Base-by-base conservation (phyloP, 208 protist species). In the Leishmania tarentolae region DNA sequence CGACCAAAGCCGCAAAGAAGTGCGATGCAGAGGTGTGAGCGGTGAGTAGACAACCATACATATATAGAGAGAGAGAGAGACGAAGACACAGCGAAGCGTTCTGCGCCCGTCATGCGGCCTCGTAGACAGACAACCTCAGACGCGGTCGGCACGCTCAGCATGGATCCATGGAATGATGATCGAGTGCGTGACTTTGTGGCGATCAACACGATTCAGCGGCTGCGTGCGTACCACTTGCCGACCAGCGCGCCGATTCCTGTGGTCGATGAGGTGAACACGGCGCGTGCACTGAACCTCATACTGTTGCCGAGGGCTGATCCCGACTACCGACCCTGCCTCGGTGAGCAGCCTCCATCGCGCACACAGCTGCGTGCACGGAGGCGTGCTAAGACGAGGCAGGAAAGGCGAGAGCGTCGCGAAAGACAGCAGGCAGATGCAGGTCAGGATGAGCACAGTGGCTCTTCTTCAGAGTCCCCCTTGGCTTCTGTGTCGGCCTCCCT, bases 111-210 rank as follows among this genome's bases (percentile, higher is more conserved):
- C 40, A 89, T 89, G 86, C 81, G 87, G 13, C 82, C 84, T n/a
- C 83, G 84, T 47, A 83, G 87, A 19, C 73, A 81, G 31, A 70
- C 52, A 17, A 76, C 72, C 47, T 61, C 74, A 3, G 83, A 86
- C n/a, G 59, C 74, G 24, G 79, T 87, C 37, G 77, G 69, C 21
- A 71, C 82, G 11, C 84, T 81, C 4, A 86, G 87, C 47, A 95
- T 96, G 91, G 93, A 96, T 81, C 90, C 91, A 13, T 96, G 93
- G 92, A 94, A 93, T 56, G 93, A 96, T 70, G 93, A 96, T 73
- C 83, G 93, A 28, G 90, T 88, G 61, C 87, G 93, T 50, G 93
- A 96, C 79, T 96, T 95, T 70, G 86, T 96, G n/a, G 89, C 90
- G 21, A 83, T 96, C 56, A 96, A 96, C 88, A 93, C 90, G 19